phyloP scores from a whole-genome alignment of 345 rosid species.

The Linum lewisii region DNA sequence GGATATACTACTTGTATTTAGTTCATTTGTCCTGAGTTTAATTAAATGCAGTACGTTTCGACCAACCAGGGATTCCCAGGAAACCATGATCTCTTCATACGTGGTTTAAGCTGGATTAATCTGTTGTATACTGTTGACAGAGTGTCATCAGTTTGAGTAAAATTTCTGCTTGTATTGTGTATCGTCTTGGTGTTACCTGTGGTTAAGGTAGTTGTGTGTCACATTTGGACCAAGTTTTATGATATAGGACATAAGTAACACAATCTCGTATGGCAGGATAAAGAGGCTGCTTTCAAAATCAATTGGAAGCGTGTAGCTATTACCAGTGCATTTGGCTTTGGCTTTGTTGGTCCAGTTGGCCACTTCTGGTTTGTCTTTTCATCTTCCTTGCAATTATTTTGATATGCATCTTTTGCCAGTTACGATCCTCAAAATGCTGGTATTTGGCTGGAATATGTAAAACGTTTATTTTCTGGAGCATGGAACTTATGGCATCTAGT shows the following conservation, averaged over 20 bases:
- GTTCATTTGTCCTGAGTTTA: too few species aligned
- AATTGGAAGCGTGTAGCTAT: constrained; percentile 73
- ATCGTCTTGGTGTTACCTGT: too few species aligned
- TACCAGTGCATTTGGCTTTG: constrained; percentile 67
- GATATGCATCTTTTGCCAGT: not conserved
- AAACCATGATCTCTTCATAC: not conserved
- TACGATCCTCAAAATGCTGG: not conserved
- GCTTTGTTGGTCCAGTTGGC: constrained; percentile 83
- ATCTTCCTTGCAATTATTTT: not conserved
- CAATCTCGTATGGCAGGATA: constrained; percentile 32
- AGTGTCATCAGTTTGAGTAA: not conserved
- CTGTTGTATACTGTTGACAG: not conserved
- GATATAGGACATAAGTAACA: constrained; percentile 8
- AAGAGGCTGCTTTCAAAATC: constrained; percentile 41
- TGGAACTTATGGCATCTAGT: too few species aligned
- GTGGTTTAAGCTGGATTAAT: constrained; percentile 6
- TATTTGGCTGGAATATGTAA: too few species aligned
- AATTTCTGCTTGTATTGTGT: too few species aligned
- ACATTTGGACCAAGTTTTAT: too few species aligned
- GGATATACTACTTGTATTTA: too few species aligned
- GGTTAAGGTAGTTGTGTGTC: not conserved
- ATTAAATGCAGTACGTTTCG: too few species aligned
- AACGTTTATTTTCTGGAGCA: too few species aligned
- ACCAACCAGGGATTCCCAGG: not conserved
- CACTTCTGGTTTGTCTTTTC: constrained; percentile 58